These are phyloP conservation scores for Neospora caninum DNA, from an alignment of 169 alveolate species.

Conservation along the genomic window DNA sequence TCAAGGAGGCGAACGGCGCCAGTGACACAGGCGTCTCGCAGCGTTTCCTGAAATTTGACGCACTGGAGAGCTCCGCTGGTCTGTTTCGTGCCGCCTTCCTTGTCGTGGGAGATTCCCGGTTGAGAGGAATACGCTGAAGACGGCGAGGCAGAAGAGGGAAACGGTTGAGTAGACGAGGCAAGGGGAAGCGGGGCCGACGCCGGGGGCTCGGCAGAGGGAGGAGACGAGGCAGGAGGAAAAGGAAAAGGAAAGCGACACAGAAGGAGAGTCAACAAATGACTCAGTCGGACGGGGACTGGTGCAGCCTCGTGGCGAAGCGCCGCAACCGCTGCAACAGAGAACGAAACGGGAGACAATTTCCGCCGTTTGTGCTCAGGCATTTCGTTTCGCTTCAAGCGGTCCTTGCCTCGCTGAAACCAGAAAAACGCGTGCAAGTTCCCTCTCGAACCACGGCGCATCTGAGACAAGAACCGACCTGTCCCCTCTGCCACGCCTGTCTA, in stretches of 20 bases:
- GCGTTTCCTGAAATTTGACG: neutral
- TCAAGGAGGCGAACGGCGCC: neutral
- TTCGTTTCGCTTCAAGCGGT: too few species aligned
- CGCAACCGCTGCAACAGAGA: conserved; percentile 3
- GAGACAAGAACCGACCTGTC: too few species aligned
- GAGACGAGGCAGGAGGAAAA: neutral
- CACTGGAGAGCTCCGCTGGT: neutral
- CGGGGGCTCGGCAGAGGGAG: neutral
- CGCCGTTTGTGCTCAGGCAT: too few species aligned
- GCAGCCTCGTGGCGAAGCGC: conserved; percentile 5
- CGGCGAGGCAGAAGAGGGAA: neutral
- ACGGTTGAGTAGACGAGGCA: neutral
- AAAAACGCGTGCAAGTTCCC: too few species aligned
- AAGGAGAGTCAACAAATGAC: neutral
- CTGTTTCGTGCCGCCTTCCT: neutral
- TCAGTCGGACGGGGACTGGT: neutral
- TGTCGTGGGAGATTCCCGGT: neutral
- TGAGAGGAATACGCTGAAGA: neutral
- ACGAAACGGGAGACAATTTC: neutral
- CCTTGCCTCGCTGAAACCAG: too few species aligned
- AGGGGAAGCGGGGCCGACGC: neutral
- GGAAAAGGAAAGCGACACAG: neutral
- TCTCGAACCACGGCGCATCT: too few species aligned
- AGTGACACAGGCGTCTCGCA: neutral
- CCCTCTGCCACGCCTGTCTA: too few species aligned